Evolutionary conservation across 1,284 basidiomycete species (phyloP), one percentile per base, ranked within the genome.

Genomic region (Neonothopanus nambi): DNA sequence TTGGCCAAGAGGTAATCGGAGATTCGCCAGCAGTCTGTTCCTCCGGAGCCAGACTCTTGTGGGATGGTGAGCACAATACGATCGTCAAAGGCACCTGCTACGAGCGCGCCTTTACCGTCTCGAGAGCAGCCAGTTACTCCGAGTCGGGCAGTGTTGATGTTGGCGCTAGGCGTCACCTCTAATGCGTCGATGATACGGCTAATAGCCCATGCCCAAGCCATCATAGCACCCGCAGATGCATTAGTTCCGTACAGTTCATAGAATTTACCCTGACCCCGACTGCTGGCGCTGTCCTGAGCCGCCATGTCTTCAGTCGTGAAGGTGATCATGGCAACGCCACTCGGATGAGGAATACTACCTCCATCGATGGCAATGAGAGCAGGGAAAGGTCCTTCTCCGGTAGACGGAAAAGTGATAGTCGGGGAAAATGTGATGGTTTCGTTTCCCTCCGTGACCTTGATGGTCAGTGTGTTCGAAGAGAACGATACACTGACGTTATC

Each of bases 121-220:
- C 78, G 70, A 24, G 80, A 81, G 66, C 80, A 82, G 12, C 80
- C 80, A 1, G 79, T 79, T 18, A 82, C 79, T 18, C 69, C 81
- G 52, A 83, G 70, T 55, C 67, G 70, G 47, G 65, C 63, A 20
- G 73, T 62, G 62, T 82, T 72, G 66, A 83, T 76, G 33, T 72
- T 68, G 6, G 73, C 67, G 20, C 63, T 55, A 8, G 77, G 73
- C 3, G 71, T 77, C 24, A 57, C 59, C 62, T 80, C 76, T 52
- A 82, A 73, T 12, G 71, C 78, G 60, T 82, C 80, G 60, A 82
- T 79, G 63, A 82, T 75, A 39, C 79, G 76, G 55, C 72, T 72
- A 48, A 80, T 74, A 54, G 75, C 80, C 80, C 80, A 82, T 1
- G 75, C 74, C 80, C 80, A 82, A 0, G 80, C 80, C 8, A 70